Evolutionary conservation across 345 rosid genomes (phyloP).

Genomic region (Salix arbutifolia): DNA sequence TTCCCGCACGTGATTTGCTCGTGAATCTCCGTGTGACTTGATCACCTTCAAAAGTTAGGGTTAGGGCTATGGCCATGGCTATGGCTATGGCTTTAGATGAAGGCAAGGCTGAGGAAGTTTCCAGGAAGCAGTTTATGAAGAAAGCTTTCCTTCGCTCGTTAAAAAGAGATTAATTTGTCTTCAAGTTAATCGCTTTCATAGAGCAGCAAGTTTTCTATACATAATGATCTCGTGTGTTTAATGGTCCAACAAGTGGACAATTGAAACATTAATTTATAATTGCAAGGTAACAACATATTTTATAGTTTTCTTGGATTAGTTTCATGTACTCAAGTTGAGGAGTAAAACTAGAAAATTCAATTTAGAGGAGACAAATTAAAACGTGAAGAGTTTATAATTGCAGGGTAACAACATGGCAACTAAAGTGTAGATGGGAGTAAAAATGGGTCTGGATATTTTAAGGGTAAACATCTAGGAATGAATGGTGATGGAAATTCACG

Average conservation of each 20-base stretch:
- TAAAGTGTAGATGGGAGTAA: too few relatives aligned
- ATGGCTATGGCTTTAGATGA: neutral
- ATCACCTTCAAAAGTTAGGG: neutral
- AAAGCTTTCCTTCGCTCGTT: neutral
- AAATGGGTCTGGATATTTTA: too few relatives aligned
- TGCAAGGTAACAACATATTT: too few relatives aligned
- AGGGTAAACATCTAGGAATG: too few relatives aligned
- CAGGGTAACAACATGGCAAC: too few relatives aligned
- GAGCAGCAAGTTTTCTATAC: neutral
- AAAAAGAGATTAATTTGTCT: neutral
- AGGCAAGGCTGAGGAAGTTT: neutral
- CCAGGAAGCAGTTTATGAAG: neutral
- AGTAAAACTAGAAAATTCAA: too few relatives aligned
- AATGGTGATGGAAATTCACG: too few relatives aligned
- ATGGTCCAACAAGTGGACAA: neutral
- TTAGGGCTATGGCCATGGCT: neutral
- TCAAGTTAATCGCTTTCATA: neutral
- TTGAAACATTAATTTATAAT: neutral
- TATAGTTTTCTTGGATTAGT: too few relatives aligned
- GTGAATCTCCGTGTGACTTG: neutral
- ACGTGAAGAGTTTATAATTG: too few relatives aligned
- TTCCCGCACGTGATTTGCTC: neutral
- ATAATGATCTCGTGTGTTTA: neutral
- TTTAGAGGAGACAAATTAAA: too few relatives aligned
- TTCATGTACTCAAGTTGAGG: too few relatives aligned